Conservation (phyloP, 129 eudicot species). For the Solidago caesia region DNA sequence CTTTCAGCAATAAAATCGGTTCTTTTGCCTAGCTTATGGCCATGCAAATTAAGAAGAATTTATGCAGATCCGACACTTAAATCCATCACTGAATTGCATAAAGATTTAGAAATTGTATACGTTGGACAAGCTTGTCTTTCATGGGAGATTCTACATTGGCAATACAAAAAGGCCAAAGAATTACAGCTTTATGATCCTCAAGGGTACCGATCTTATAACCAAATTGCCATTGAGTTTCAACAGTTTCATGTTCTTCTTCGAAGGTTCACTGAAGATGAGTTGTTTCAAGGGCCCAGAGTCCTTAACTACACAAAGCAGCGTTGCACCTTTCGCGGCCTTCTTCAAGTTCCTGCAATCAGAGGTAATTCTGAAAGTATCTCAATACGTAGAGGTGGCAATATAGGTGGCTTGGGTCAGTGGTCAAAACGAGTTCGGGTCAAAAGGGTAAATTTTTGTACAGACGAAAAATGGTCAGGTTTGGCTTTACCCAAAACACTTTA, state of each 20-base stretch:
- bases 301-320: constrained; percentile 59
- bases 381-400: background rate
- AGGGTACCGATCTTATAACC: constrained; percentile 56
- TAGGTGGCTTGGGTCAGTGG: background rate
- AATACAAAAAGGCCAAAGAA: constrained; percentile 56
- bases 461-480: too few species aligned
- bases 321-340: constrained; percentile 47
- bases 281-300: constrained; percentile 73
- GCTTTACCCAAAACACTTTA: too few species aligned
- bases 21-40: constrained; percentile 44
- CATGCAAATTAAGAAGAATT: constrained; percentile 50
- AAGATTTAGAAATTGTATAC: constrained; percentile 70
- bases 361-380: constrained; percentile 38
- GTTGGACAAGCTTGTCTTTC: constrained; percentile 87
- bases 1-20: constrained; percentile 44
- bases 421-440: background rate
- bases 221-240: constrained; percentile 76
- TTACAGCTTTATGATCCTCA: constrained; percentile 52
- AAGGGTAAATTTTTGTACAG: background rate
- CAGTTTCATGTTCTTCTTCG: constrained; percentile 80
- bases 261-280: constrained; percentile 78
- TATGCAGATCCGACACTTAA: constrained; percentile 66
- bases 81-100: constrained; percentile 51
- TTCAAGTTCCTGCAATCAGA: constrained; percentile 81
- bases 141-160: constrained; percentile 94